These are phyloP conservation scores for Mrakia frigida DNA, from an alignment of 768 basidiomycete genomes.

Conservation along the genomic window DNA sequence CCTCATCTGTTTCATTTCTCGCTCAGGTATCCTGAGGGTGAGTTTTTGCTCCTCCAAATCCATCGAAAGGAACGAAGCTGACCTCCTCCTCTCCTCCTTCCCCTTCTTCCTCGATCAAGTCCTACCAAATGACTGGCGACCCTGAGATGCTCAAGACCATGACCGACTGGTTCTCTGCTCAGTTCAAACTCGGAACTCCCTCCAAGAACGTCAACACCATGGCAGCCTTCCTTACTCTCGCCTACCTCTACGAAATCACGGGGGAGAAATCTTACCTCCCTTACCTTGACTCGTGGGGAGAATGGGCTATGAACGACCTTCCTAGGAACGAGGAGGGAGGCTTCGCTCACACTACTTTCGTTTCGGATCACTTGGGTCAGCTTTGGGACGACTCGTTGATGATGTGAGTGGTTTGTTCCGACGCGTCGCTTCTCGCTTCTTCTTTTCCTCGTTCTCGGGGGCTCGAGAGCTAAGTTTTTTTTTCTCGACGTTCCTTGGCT, in stretches of 20 bases:
- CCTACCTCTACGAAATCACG: slow-evolving; percentile 24
- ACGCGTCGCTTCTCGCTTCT: background rate
- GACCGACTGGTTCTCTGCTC: slow-evolving; percentile 52
- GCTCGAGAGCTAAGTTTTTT: background rate
- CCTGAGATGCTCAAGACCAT: slow-evolving; percentile 47
- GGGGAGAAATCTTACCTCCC: slow-evolving; percentile 5
- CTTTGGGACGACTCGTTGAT: slow-evolving; percentile 59
- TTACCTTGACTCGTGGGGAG: slow-evolving; percentile 47
- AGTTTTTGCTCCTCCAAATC: background rate
- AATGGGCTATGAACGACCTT: slow-evolving; percentile 51
- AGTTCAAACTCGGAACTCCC: slow-evolving; percentile 51
- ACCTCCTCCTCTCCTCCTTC: background rate
- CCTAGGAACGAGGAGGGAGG: slow-evolving; percentile 47
- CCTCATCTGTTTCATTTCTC: slow-evolving; percentile 42
- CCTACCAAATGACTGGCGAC: slow-evolving; percentile 49
- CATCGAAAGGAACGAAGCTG: too few species aligned
- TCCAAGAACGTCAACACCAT: slow-evolving; percentile 60
- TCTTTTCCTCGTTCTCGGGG: too few species aligned
- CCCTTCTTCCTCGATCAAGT: slow-evolving; percentile 48
- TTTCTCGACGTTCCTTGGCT: background rate
- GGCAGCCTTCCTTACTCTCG: slow-evolving; percentile 47
- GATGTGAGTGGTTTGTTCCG: slow-evolving; percentile 49
- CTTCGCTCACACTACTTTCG: slow-evolving; percentile 52
- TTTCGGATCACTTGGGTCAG: slow-evolving; percentile 49
- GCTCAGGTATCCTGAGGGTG: slow-evolving; percentile 13